phyloP scores from a whole-genome alignment of 225 moss, liverwort and hornwort genomes.

The Polytrichum formosum region DNA sequence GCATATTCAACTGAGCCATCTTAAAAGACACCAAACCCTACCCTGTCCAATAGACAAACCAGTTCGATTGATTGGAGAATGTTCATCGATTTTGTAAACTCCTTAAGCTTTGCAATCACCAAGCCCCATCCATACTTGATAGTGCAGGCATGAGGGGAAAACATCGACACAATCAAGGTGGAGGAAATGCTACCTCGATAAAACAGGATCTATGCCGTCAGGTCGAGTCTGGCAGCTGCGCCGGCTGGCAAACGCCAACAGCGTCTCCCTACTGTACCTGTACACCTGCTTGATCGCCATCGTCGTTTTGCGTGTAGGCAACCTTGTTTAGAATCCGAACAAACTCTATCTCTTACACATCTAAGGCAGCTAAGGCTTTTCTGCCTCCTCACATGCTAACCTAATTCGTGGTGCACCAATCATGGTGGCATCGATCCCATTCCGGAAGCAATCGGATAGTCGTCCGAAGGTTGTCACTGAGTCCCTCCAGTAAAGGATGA shows the following conservation, averaged over 20 bases:
- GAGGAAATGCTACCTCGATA: slow-evolving; percentile 66
- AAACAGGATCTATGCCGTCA: slow-evolving; percentile 79
- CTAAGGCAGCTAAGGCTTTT: slow-evolving; percentile 26
- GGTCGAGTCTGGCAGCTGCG: slow-evolving; percentile 82
- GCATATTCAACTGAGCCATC: too few relatives aligned
- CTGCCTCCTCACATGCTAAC: slow-evolving; percentile 20
- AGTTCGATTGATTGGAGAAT: too few relatives aligned
- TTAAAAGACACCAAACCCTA: too few relatives aligned
- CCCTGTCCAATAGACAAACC: too few relatives aligned
- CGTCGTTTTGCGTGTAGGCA: slow-evolving; percentile 13
- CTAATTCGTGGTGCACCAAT: slow-evolving; percentile 15
- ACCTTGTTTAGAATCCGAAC: slow-evolving; percentile 27
- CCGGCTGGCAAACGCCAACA: slow-evolving; percentile 77
- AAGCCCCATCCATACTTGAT: too few relatives aligned
- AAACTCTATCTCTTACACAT: slow-evolving; percentile 29
- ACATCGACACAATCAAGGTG: background rate
- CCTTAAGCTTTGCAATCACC: too few relatives aligned
- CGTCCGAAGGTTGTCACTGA: background rate
- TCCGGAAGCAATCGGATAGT: background rate
- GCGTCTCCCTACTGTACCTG: slow-evolving; percentile 71
- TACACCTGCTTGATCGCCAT: slow-evolving; percentile 51
- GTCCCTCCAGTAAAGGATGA: slow-evolving; percentile 9
- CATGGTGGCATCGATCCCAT: slow-evolving; percentile 13
- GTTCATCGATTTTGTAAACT: too few relatives aligned
- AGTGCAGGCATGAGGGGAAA: too few relatives aligned